Percentiles rank a stretch among this genome's conserved stretches.
phyloP scores from a whole-genome alignment of 768 basidiomycete species.

The Phanerochaete sordida region DNA sequence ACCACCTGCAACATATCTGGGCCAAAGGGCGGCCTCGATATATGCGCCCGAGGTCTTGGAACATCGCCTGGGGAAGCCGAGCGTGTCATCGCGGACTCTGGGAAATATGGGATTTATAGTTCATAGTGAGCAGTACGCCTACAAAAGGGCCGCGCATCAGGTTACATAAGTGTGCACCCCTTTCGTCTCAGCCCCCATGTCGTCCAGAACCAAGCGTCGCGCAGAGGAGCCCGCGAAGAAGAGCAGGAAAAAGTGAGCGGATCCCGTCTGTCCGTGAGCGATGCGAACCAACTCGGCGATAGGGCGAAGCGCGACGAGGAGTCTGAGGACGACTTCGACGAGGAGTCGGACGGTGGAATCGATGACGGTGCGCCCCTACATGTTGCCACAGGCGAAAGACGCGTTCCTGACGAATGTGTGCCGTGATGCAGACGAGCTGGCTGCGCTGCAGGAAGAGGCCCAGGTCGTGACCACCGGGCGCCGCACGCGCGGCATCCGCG shows the following conservation, averaged over 20 bases:
- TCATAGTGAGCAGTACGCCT: background rate
- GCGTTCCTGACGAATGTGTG: background rate
- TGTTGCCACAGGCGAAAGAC: background rate
- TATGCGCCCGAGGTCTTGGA: background rate
- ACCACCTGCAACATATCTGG: background rate
- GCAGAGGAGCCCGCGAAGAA: conserved; percentile 33
- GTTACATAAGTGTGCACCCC: conserved; percentile 6
- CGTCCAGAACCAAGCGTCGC: conserved; percentile 25
- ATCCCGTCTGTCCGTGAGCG: background rate
- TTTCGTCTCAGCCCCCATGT: conserved; percentile 17
- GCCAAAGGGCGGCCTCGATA: background rate
- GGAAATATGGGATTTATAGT: background rate
- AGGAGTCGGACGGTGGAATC: conserved; percentile 20
- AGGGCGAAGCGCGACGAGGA: conserved; percentile 28
- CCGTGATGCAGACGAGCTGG: conserved; percentile 19
- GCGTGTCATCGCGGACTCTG: background rate
- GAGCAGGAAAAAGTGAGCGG: conserved; percentile 29
- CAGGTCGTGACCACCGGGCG: conserved; percentile 17
- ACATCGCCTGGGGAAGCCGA: background rate
- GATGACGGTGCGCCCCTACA: conserved; percentile 20
- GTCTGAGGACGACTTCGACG: conserved; percentile 23
- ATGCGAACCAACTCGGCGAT: background rate
- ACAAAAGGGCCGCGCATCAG: conserved; percentile 1
- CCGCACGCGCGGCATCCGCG: conserved; percentile 25
- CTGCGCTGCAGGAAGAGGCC: conserved; percentile 17